phyloP scores from a whole-genome alignment of 192 early-diverging fungal genomes.

The Linnemannia elongata region DNA sequence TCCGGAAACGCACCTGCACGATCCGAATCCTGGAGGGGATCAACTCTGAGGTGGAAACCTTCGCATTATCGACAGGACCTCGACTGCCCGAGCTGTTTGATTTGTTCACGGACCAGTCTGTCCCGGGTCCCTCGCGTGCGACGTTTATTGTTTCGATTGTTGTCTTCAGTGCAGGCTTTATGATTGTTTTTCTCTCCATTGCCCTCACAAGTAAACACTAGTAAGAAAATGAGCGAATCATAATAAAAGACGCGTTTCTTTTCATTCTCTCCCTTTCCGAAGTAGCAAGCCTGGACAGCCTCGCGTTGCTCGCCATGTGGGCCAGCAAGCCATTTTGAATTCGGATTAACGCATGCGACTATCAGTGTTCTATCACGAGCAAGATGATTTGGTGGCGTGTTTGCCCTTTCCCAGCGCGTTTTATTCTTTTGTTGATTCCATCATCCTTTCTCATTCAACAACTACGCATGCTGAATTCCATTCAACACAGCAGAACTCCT shows the following conservation, averaged over 20 bases:
- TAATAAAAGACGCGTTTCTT: too few relatives aligned
- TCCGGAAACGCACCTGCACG: slow-evolving; percentile 21
- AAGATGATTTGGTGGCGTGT: too few relatives aligned
- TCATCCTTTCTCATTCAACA: too few relatives aligned
- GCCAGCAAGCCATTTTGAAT: background rate
- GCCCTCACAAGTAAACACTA: background rate
- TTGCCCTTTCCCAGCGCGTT: too few relatives aligned
- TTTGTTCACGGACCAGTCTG: slow-evolving; percentile 33
- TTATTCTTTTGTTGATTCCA: too few relatives aligned
- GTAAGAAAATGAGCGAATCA: background rate
- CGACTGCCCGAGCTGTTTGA: slow-evolving; percentile 39
- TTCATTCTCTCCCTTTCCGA: too few relatives aligned
- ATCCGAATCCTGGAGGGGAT: slow-evolving; percentile 24
- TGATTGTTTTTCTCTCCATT: slow-evolving; percentile 11
- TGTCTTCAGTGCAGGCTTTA: slow-evolving; percentile 5
- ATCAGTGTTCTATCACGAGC: too few relatives aligned
- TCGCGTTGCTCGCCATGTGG: background rate
- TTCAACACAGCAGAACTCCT: too few relatives aligned
- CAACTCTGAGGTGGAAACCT: slow-evolving; percentile 31
- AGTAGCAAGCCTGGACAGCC: background rate
- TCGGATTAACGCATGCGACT: too few relatives aligned
- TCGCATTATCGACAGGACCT: slow-evolving; percentile 39
- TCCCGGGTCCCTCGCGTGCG: slow-evolving; percentile 24
- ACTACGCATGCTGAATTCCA: too few relatives aligned
- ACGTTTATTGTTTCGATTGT: slow-evolving; percentile 23